These are phyloP conservation scores for Xylariaceae sp. DNA, from an alignment of 2,329 filamentous ascomycete species.

Conservation along the genomic window DNA sequence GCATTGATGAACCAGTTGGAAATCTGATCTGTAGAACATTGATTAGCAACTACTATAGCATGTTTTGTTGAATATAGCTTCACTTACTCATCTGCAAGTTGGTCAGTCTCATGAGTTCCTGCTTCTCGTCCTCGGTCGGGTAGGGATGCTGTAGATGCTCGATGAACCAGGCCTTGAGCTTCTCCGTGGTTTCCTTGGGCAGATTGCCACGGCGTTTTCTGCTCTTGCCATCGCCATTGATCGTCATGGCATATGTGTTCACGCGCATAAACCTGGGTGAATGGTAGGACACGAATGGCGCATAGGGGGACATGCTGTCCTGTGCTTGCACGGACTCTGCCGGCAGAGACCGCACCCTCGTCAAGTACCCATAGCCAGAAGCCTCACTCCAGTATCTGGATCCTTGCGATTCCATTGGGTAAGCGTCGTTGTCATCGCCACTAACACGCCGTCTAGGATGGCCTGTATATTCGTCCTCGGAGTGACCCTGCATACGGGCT, in stretches of 20 bases:
- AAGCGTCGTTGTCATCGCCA: slow-evolving; percentile 21
- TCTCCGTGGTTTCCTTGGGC: slow-evolving; percentile 83
- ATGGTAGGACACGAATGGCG: slow-evolving; percentile 37
- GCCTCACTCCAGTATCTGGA: slow-evolving; percentile 33
- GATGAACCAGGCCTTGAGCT: slow-evolving; percentile 73
- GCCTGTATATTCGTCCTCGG: slow-evolving; percentile 35
- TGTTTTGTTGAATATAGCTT: background rate
- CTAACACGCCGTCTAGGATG: slow-evolving; percentile 24
- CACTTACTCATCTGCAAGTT: slow-evolving; percentile 71
- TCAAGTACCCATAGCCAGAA: slow-evolving; percentile 39
- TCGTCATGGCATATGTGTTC: slow-evolving; percentile 36
- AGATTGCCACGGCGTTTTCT: slow-evolving; percentile 73
- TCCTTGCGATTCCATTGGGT: slow-evolving; percentile 31
- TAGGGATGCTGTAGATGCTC: slow-evolving; percentile 77
- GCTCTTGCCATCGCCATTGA: slow-evolving; percentile 44
- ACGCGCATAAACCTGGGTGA: slow-evolving; percentile 40
- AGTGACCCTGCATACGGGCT: slow-evolving; percentile 31
- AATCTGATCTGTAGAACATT: slow-evolving; percentile 52
- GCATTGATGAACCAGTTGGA: slow-evolving; percentile 82
- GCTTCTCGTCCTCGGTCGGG: slow-evolving; percentile 82
- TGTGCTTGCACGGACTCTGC: slow-evolving; percentile 41
- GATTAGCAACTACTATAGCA: slow-evolving; percentile 15
- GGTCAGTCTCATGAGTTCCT: slow-evolving; percentile 70
- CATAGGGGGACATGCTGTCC: slow-evolving; percentile 39
- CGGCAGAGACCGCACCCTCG: slow-evolving; percentile 43